Evolutionary conservation across 2,329 filamentous ascomycete genomes (phyloP).

Genomic region (Claviceps arundinis): DNA sequence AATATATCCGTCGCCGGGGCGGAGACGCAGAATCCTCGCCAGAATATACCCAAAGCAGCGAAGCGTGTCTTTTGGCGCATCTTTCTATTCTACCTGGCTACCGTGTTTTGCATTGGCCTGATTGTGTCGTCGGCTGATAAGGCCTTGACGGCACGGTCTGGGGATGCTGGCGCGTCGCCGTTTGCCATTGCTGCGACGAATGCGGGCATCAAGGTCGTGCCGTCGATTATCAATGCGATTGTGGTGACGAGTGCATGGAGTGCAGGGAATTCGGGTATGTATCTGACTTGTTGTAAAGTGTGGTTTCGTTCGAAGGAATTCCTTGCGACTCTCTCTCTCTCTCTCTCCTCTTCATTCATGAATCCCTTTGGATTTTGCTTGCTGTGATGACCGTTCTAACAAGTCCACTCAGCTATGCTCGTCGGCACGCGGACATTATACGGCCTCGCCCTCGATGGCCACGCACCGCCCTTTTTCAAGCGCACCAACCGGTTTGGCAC

Average conservation of each 20-base stretch:
- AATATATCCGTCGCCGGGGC: conserved; percentile 32
- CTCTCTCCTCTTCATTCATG: background rate
- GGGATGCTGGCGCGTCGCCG: conserved; percentile 30
- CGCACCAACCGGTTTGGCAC: conserved; percentile 43
- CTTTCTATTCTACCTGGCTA: conserved; percentile 37
- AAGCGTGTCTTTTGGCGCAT: conserved; percentile 45
- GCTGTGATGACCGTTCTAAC: too few species aligned
- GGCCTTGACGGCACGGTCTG: conserved; percentile 11
- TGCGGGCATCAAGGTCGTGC: conserved; percentile 34
- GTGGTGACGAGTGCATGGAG: conserved; percentile 16
- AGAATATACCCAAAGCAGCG: conserved; percentile 34
- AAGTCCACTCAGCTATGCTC: conserved; percentile 4
- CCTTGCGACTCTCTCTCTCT: background rate
- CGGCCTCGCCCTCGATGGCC: conserved; percentile 46
- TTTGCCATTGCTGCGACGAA: conserved; percentile 38
- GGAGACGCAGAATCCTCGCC: conserved; percentile 34
- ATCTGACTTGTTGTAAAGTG: background rate
- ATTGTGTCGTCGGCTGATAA: conserved; percentile 30
- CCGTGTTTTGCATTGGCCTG: conserved; percentile 38
- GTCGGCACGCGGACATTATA: conserved; percentile 47
- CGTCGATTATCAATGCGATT: conserved; percentile 40
- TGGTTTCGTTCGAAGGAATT: background rate
- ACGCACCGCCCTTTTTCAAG: conserved; percentile 44
- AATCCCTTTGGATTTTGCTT: too few species aligned
- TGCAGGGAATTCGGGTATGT: conserved; percentile 8